Percentiles rank a stretch among this genome's conserved stretches.
These are phyloP conservation scores for Taphrina communis DNA, from an alignment of 1,139 yeast species.

Conservation along the genomic window DNA sequence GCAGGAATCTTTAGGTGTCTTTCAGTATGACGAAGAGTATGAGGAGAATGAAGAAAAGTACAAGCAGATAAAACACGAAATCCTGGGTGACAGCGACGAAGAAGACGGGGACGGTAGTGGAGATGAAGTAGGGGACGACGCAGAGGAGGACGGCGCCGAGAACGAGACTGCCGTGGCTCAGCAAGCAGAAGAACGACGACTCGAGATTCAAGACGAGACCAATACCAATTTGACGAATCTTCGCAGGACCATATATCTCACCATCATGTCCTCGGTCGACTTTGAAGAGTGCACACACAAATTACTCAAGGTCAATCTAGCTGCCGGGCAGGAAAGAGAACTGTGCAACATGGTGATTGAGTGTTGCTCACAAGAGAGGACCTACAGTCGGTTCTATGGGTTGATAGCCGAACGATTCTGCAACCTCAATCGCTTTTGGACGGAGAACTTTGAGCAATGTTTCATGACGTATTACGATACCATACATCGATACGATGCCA, in stretches of 20 bases:
- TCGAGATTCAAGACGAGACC: constrained; percentile 67
- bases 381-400: constrained; percentile 86
- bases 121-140: constrained; percentile 45
- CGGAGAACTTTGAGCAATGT: constrained; percentile 57
- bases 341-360: constrained; percentile 78
- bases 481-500: constrained; percentile 72
- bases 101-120: constrained; percentile 49
- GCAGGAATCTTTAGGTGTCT: constrained; percentile 60
- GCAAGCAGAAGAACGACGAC: constrained; percentile 42
- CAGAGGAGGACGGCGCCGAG: constrained; percentile 48
- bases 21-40: constrained; percentile 61
- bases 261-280: constrained; percentile 90
- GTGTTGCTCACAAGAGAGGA: constrained; percentile 85
- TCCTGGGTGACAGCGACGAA: constrained; percentile 57
- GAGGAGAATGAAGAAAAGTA: constrained; percentile 60
- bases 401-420: constrained; percentile 74
- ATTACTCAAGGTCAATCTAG: constrained; percentile 57
- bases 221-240: constrained; percentile 66
- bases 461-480: constrained; percentile 65
- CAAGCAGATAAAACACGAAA: constrained; percentile 53
- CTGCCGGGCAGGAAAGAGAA: constrained; percentile 52
- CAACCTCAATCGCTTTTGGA: constrained; percentile 62
- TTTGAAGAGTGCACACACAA: constrained; percentile 94
- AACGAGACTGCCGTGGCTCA: constrained; percentile 49
- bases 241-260: constrained; percentile 77